phyloP scores from a whole-genome alignment of 805 yeast genomes.

The Schwanniomyces yamadae region DNA sequence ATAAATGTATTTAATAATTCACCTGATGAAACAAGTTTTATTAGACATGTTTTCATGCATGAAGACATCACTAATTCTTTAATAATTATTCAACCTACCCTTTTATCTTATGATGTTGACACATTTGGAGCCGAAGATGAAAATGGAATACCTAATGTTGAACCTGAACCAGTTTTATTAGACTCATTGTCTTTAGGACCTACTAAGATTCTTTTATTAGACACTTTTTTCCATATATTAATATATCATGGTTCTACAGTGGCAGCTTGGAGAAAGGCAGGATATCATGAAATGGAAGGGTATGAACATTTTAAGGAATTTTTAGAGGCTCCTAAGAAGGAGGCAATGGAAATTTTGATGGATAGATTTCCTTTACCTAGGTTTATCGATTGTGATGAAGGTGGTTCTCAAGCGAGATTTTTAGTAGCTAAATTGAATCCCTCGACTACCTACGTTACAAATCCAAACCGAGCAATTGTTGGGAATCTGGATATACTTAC shows the following conservation, averaged over 20 bases:
- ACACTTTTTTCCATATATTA: conserved; percentile 67
- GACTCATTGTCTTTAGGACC: conserved; percentile 64
- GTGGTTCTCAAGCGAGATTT: conserved; percentile 74
- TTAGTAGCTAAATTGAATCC: conserved; percentile 70
- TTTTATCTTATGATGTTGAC: conserved; percentile 54
- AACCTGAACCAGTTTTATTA: conserved; percentile 62
- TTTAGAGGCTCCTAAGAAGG: conserved; percentile 59
- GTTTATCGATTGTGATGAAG: conserved; percentile 71
- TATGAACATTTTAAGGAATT: conserved; percentile 59
- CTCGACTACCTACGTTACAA: conserved; percentile 51
- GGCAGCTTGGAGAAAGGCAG: conserved; percentile 65
- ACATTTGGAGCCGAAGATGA: conserved; percentile 37
- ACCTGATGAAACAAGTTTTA: conserved; percentile 69
- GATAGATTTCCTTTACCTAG: conserved; percentile 73
- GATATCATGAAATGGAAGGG: conserved; percentile 61
- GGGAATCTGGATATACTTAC: conserved; percentile 44
- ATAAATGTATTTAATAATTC: conserved; percentile 66
- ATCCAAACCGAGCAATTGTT: conserved; percentile 31
- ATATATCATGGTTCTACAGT: conserved; percentile 66
- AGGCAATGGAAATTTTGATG: conserved; percentile 61
- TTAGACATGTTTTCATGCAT: conserved; percentile 59
- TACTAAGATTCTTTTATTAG: conserved; percentile 55
- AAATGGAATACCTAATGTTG: conserved; percentile 32
- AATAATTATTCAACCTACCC: conserved; percentile 69
- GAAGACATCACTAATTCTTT: conserved; percentile 62